Conservation (phyloP, 352 stramenopile genomes). For the Phytophthora sp. region DNA sequence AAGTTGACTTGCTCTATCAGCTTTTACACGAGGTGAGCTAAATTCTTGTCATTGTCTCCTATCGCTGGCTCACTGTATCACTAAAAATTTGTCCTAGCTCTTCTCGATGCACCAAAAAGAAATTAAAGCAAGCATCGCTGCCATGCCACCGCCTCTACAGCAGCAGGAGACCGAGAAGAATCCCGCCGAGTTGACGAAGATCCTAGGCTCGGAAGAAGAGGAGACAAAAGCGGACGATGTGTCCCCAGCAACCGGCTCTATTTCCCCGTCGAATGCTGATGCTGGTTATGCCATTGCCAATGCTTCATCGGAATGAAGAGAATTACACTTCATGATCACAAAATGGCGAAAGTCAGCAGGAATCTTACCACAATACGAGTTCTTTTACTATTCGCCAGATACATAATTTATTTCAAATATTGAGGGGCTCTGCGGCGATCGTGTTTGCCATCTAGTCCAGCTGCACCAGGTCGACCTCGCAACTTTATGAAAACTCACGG, state of each 20-base stretch:
- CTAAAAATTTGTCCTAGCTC: constrained; percentile 37
- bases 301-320: constrained; percentile 13
- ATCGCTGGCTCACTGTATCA: not conserved
- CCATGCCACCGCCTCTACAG: constrained; percentile 37
- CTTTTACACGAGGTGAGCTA: constrained; percentile 61
- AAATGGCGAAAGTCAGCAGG: constrained; percentile 1
- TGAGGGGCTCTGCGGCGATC: not conserved
- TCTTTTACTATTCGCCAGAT: constrained; percentile 11
- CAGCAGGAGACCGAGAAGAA: constrained; percentile 52
- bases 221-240: constrained; percentile 60
- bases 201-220: constrained; percentile 65
- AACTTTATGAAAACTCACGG: constrained; percentile 6
- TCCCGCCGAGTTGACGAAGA: constrained; percentile 49
- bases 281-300: not conserved
- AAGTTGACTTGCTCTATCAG: constrained; percentile 79
- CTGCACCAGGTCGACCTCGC: not conserved
- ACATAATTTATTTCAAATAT: constrained; percentile 45
- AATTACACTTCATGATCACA: not conserved
- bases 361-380: constrained; percentile 18
- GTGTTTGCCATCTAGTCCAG: constrained; percentile 1
- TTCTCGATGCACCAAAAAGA: constrained; percentile 63
- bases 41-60: not conserved
- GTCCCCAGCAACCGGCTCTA: constrained; percentile 1
- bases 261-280: constrained; percentile 5
- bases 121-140: constrained; percentile 1